phyloP scores from a whole-genome alignment of 805 yeast genomes.

The Pichia paraexigua region DNA sequence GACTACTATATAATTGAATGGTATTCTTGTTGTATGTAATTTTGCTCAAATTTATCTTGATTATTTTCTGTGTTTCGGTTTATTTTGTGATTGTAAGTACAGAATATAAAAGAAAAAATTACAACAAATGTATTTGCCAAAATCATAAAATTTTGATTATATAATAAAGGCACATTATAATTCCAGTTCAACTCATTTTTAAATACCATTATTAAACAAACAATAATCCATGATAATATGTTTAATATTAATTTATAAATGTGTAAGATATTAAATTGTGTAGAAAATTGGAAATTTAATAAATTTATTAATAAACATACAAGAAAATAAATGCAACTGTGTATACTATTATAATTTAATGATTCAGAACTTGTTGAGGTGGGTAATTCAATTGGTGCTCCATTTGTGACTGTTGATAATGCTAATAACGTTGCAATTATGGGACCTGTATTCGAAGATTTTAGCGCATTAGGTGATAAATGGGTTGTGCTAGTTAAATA shows the following conservation, averaged over 20 bases:
- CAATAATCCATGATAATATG: neutral
- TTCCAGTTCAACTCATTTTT: neutral
- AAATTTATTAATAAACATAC: neutral
- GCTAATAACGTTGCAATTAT: constrained; percentile 27
- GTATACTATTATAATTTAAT: neutral
- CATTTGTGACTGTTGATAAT: constrained; percentile 20
- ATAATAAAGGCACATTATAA: no score
- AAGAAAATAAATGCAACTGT: neutral
- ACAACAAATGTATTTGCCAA: neutral
- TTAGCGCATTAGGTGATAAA: neutral
- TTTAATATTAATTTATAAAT: neutral
- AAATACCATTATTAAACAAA: neutral
- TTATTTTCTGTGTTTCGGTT: no score
- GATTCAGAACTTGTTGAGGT: neutral
- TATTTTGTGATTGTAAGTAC: neutral
- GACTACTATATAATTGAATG: neutral
- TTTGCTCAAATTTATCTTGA: neutral
- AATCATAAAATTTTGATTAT: neutral
- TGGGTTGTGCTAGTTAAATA: neutral
- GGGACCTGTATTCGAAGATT: constrained; percentile 18
- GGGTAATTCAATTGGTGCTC: constrained; percentile 8
- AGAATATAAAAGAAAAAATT: neutral
- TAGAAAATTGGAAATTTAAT: neutral
- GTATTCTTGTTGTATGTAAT: neutral
- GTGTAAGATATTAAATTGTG: neutral